Evolutionary conservation across 2,329 filamentous ascomycete species (phyloP), one percentile per base, ranked within the genome.

Genomic region (Pseudogymnoascus pannorum): DNA sequence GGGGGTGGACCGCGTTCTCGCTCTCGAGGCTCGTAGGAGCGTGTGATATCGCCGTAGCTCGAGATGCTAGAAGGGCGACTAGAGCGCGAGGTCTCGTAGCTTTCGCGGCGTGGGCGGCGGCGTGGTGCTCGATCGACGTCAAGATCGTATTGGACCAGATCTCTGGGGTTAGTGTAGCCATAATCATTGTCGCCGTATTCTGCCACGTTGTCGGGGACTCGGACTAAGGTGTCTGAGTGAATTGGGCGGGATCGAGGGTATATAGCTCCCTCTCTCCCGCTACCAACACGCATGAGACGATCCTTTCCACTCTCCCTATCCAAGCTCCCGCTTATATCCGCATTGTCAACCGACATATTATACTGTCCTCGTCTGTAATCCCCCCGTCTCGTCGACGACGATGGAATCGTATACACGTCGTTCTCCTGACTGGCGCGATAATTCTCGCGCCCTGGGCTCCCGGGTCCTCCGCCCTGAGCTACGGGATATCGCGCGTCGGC

Each of bases 161-260:
- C 84, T 64, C 81, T 79, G 12, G 83, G 83, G 62, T 83, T 86
- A 7, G 84, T 87, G 67, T 87, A 87, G 66, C 85, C 82, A 67
- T 83, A 87, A 7, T 80, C 83, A 54, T 85, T 80, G 29, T 82
- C 80, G 11, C 80, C 81, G 64, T 83, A 84, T 48, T 80, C 73
- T 7, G 76, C 72, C 61, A 75, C 72, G 12, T 74, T 74, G 58
- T 72, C 70, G 63, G 74, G 73, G 62, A 78, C 78, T 51, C 77
- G 77, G 8, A 70, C 69, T 14, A 68, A 58, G 12, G 66, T 58
- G 8, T 48, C 59, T 24, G 66, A 40, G 57, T 68, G 66, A 8
- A 60, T 22, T 44, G 68, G 65, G 57, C 67, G 64, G 36, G 66
- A 38, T 64, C 68, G 64, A 3, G 63, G 62, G 26, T 72, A 72